phyloP scores from a whole-genome alignment of 1,284 basidiomycete species.

The Pseudozyma flocculosa region DNA sequence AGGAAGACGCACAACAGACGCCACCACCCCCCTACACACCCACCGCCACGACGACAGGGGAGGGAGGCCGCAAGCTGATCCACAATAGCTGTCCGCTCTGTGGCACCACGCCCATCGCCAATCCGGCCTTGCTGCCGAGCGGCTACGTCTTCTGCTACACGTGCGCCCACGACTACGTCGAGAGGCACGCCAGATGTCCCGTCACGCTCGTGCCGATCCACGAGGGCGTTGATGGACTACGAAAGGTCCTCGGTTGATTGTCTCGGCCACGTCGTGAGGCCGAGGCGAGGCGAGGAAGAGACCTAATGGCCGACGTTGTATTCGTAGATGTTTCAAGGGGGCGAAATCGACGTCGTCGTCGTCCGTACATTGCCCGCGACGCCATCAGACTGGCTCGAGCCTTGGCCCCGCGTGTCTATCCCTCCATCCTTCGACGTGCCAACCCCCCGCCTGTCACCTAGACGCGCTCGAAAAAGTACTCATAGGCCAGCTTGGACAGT shows the following conservation, averaged over 20 bases:
- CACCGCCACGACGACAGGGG: not conserved
- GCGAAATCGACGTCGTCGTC: no score
- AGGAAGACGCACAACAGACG: conserved; percentile 39
- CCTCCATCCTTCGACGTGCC: no score
- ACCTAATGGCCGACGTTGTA: no score
- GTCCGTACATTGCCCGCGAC: no score
- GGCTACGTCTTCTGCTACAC: conserved; percentile 97
- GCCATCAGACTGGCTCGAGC: no score
- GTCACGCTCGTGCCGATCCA: conserved; percentile 75
- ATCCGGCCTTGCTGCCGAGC: conserved; percentile 84
- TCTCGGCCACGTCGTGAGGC: not conserved
- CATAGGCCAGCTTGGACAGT: conserved; percentile 34
- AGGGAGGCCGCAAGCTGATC: conserved; percentile 34
- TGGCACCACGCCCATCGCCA: conserved; percentile 68
- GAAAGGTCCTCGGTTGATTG: conserved; percentile 74
- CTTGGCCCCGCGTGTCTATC: no score
- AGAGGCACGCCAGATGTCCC: conserved; percentile 77
- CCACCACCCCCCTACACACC: not conserved
- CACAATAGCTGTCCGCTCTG: conserved; percentile 87
- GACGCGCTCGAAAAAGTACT: conserved; percentile 43
- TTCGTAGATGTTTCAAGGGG: no score
- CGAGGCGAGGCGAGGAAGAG: no score
- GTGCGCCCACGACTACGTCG: conserved; percentile 82
- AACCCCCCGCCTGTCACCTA: no score
- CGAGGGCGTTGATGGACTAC: conserved; percentile 70